Evolutionary conservation across 768 basidiomycete species (phyloP).

Genomic region (Collybia sp.): DNA sequence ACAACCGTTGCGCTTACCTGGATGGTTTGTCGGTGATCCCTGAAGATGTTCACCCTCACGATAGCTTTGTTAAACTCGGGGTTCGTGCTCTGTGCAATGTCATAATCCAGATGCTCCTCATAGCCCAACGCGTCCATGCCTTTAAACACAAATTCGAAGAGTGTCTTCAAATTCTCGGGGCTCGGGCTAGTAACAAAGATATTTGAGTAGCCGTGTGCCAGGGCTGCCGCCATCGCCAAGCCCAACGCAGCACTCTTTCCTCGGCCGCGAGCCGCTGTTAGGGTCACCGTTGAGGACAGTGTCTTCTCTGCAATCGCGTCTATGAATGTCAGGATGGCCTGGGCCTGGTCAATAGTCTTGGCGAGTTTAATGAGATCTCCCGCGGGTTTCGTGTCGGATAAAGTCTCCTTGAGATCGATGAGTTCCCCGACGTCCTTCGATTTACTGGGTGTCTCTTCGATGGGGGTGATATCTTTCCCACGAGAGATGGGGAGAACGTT

Average conservation of each 20-base stretch:
- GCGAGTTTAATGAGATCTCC: constrained; percentile 88
- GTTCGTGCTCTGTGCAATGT: constrained; percentile 92
- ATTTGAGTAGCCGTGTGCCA: constrained; percentile 93
- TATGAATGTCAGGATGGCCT: constrained; percentile 90
- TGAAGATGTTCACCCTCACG: constrained; percentile 92
- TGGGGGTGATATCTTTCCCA: constrained; percentile 83
- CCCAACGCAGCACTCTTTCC: constrained; percentile 98
- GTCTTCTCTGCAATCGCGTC: constrained; percentile 94
- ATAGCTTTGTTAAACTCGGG: constrained; percentile 94
- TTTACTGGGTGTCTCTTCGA: constrained; percentile 39
- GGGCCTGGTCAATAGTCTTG: constrained; percentile 91
- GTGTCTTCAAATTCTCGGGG: constrained; percentile 94
- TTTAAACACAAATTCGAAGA: constrained; percentile 98
- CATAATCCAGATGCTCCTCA: constrained; percentile 97
- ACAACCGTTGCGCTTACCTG: constrained; percentile 56
- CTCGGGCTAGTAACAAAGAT: constrained; percentile 97
- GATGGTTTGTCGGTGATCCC: constrained; percentile 91
- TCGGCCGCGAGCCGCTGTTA: constrained; percentile 92
- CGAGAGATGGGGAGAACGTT: constrained; percentile 95
- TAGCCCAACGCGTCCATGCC: constrained; percentile 93
- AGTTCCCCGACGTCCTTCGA: constrained; percentile 56
- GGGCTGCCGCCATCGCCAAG: constrained; percentile 86
- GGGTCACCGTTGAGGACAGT: constrained; percentile 87
- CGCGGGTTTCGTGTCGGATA: constrained; percentile 81
- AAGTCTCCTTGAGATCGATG: constrained; percentile 68